These are phyloP conservation scores for Tephrocybe sp. DNA, from an alignment of 768 basidiomycete genomes.

Conservation along the genomic window DNA sequence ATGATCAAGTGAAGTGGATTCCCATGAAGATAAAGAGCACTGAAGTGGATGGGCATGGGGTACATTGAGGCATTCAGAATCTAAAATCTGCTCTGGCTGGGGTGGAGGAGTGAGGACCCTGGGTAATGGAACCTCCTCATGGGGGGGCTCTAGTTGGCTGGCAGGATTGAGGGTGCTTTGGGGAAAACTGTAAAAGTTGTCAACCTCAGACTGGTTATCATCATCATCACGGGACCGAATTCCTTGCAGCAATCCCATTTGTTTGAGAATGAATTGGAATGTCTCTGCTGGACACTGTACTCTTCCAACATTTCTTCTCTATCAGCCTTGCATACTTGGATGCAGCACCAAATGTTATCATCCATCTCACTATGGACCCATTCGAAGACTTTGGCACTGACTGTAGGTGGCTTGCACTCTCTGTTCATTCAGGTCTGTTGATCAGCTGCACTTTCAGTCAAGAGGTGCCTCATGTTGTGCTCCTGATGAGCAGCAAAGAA, in stretches of 20 bases:
- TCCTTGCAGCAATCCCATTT: conserved; percentile 20
- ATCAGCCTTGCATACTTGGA: neutral
- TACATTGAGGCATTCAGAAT: neutral
- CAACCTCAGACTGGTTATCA: neutral
- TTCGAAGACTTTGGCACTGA: conserved; percentile 9
- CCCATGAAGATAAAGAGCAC: neutral
- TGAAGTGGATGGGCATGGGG: neutral
- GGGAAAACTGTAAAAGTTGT: too few relatives aligned
- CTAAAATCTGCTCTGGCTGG: neutral
- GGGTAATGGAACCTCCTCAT: neutral
- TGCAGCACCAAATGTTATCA: neutral
- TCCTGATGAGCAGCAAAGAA: neutral
- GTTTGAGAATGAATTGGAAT: conserved; percentile 15
- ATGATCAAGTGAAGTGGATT: neutral
- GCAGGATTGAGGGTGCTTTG: too few relatives aligned
- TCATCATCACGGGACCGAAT: conserved; percentile 4
- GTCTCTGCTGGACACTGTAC: conserved; percentile 1
- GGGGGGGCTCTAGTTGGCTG: neutral
- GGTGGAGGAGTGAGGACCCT: neutral
- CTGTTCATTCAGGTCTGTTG: neutral
- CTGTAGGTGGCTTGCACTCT: neutral
- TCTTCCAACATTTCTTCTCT: neutral
- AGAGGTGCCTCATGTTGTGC: neutral
- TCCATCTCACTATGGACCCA: neutral
- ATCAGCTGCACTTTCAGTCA: neutral